These are phyloP conservation scores for Diplotaxis tenuifolia DNA, from an alignment of 345 rosid genomes.

Conservation along the genomic window DNA sequence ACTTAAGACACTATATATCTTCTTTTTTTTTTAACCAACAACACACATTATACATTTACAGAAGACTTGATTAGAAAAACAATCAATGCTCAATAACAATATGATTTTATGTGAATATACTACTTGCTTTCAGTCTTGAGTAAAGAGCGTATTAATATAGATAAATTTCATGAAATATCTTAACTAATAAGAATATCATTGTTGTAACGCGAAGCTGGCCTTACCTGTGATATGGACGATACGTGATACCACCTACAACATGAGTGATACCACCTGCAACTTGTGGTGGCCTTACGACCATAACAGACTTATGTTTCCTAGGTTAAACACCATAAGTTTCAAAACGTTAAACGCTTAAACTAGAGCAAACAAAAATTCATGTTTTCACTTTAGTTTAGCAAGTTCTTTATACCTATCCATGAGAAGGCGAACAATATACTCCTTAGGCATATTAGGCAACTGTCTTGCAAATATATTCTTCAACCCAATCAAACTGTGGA, in stretches of 20 bases:
- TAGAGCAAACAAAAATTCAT: neutral
- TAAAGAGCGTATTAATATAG: neutral
- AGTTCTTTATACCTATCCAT: conserved; percentile 78
- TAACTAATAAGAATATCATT: neutral
- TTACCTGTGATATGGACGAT: conserved; percentile 93
- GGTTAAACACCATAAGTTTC: conserved; percentile 26
- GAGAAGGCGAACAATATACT: conserved; percentile 96
- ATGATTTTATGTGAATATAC: neutral
- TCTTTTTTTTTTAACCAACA: neutral
- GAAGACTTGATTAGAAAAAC: neutral
- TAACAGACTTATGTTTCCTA: conserved; percentile 97
- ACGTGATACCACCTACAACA: conserved; percentile 98
- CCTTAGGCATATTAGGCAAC: conserved; percentile 99
- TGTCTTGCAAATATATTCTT: conserved; percentile 98
- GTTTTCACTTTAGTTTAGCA: neutral
- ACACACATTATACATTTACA: neutral
- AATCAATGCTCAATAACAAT: neutral
- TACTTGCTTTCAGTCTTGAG: conserved; percentile 4
- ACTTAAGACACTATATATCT: neutral
- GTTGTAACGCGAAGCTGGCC: conserved; percentile 6
- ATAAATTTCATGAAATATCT: neutral
- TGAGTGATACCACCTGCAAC: conserved; percentile 82
- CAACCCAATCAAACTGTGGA: conserved; percentile 85
- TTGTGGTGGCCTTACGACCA: conserved; percentile 83
- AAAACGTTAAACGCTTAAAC: conserved; percentile 1